Base-by-base conservation (phyloP, 306 rosid genomes). In the Delonix regia region DNA sequence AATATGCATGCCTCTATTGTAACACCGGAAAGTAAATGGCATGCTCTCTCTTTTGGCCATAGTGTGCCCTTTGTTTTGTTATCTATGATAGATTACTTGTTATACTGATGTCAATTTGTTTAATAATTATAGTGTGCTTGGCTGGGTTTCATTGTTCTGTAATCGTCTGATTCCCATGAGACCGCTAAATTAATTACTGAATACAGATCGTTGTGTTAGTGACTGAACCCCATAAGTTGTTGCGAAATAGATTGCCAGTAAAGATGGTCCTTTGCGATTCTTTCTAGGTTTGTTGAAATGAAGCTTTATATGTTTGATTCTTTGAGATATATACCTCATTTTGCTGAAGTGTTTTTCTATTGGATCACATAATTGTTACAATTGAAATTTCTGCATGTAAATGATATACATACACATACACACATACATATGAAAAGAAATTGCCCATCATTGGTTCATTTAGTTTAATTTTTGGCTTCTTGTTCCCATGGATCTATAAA, bases 391-490 rank as follows among this genome's bases (percentile, higher is more conserved):
- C 71, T 41, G n/a, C 13, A 4, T 12, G 33, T 33, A 64, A 36
- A 64, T 64, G 12, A 9, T 56, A 24, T n/a, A 12, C 63, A 11
- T 18, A 12, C 5, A 56, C 12, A 12, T 27, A 56, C 4, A 4
- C 33, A 56, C 4, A 22, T 56, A 15, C 15, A 22, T 27, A 53
- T 51, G 57, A 8, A 22, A 55, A 30, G 25, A 56, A 76, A 34
- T 15, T 57, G 24, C 12, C 53, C 19, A 44, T 65, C 38, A 39
- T 77, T 74, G 13, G 77, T 47, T 66, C 4, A 3, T 66, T 59
- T 51, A 72, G 64, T 36, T 65, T 63, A 76, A 38, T n/a, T 67
- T 25, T 27, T 51, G 60, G 75, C 38, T 42, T 77, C 59, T 30
- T 53, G 4, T 73, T 57, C 45, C 62, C 19, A 30, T 30, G 63